A percentile compares a stretch with the other conserved stretches of the same genome.
phyloP scores from a whole-genome alignment of 176 grass and related monocot species.

The Aegilops longissima region DNA sequence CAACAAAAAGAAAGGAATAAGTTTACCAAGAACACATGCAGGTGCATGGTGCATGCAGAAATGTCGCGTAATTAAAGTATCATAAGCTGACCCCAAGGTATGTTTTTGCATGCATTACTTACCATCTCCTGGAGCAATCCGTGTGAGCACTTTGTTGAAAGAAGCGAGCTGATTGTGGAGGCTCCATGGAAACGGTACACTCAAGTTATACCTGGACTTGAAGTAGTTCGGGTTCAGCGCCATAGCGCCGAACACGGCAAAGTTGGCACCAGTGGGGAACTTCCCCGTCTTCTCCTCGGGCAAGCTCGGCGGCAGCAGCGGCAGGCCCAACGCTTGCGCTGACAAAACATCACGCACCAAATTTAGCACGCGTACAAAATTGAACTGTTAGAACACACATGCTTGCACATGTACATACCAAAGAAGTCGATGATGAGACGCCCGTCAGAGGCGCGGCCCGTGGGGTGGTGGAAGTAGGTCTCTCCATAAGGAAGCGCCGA shows the following conservation, averaged over 20 bases:
- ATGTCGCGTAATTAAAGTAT: too few relatives aligned
- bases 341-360: neutral
- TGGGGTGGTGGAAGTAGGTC: conserved; percentile 59
- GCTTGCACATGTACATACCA: conserved; percentile 11
- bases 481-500: conserved; percentile 49
- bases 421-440: conserved; percentile 57
- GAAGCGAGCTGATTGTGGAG: too few relatives aligned
- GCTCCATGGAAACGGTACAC: too few relatives aligned
- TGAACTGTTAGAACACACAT: neutral
- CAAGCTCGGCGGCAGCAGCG: conserved; percentile 28
- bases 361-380: too few relatives aligned
- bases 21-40: too few relatives aligned
- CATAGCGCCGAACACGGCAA: conserved; percentile 36
- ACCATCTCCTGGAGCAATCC: too few relatives aligned
- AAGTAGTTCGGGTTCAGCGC: conserved; percentile 20
- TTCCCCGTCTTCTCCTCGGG: conserved; percentile 25
- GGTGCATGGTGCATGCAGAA: too few relatives aligned
- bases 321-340: conserved; percentile 43
- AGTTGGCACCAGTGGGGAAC: conserved; percentile 58
- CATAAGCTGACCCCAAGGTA: too few relatives aligned
- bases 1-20: too few relatives aligned
- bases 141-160: too few relatives aligned
- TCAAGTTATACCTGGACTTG: too few relatives aligned
- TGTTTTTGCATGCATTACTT: too few relatives aligned
- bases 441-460: conserved; percentile 52